Evolutionary conservation across 148 eudicot species (phyloP).

Genomic region (Rhododendron molle): DNA sequence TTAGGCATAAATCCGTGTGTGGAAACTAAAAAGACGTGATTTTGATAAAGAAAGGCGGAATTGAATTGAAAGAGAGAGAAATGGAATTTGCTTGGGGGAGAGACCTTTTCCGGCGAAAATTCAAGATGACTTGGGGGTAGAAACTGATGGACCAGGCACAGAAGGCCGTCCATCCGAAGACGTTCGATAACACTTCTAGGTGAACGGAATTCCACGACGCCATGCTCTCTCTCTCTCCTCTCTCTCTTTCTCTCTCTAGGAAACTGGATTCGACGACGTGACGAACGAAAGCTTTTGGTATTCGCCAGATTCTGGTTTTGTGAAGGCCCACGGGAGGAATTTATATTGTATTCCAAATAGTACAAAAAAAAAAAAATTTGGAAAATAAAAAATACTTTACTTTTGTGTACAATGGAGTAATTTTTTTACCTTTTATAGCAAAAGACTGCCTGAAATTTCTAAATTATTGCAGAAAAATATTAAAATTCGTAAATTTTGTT

Average conservation of each 20-base stretch:
- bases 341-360: too few species aligned
- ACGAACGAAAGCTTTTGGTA: not conserved
- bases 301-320: not conserved
- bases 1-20: not conserved
- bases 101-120: constrained; percentile 84
- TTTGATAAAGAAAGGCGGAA: not conserved
- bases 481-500: too few species aligned
- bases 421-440: too few species aligned
- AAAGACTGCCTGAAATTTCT: too few species aligned
- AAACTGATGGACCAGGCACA: constrained; percentile 83
- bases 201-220: constrained; percentile 64
- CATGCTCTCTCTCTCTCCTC: constrained; percentile 20
- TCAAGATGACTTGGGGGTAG: constrained; percentile 74
- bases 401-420: too few species aligned
- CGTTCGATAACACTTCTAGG: constrained; percentile 46
- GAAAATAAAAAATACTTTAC: too few species aligned
- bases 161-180: constrained; percentile 83
- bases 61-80: not conserved
- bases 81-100: not conserved
- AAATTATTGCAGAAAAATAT: too few species aligned
- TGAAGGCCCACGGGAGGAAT: not conserved
- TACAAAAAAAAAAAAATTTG: too few species aligned
- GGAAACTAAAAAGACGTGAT: not conserved
- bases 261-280: not conserved
- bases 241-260: not conserved